Conservation (phyloP, 805 yeast species). For the Starmerella bacillaris region DNA sequence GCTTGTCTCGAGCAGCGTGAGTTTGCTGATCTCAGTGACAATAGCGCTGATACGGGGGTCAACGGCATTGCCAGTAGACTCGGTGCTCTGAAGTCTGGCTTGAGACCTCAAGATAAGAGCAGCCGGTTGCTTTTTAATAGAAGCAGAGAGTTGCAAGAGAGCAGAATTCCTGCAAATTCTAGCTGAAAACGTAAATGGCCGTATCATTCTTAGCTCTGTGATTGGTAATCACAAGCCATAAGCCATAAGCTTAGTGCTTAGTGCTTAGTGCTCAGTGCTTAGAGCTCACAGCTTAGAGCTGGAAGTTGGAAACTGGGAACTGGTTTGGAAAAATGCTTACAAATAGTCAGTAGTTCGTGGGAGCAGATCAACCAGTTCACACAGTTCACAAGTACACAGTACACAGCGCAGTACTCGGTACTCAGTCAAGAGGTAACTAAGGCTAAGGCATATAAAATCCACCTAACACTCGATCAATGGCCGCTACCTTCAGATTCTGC, state of each 20-base stretch:
- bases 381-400: too few species aligned
- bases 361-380: too few species aligned
- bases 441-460: not conserved
- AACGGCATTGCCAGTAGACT: constrained; percentile 26
- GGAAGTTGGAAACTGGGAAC: too few species aligned
- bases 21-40: constrained; percentile 76
- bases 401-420: too few species aligned
- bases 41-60: constrained; percentile 77
- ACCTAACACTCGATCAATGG: constrained; percentile 32
- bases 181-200: constrained; percentile 5
- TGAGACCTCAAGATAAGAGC: too few species aligned
- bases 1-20: constrained; percentile 90
- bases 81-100: constrained; percentile 26
- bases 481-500: constrained; percentile 79
- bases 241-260: too few species aligned
- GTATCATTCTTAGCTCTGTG: too few species aligned
- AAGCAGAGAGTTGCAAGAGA: not conserved
- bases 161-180: not conserved
- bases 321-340: too few species aligned
- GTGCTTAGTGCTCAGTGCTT: too few species aligned
- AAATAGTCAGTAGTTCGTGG: too few species aligned
- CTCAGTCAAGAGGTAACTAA: too few species aligned
- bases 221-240: not conserved
- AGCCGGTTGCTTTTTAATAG: not conserved
- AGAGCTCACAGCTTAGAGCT: too few species aligned